Conservation (phyloP, 2,329 filamentous ascomycete species). For the Beauveria rudraprayagi region DNA sequence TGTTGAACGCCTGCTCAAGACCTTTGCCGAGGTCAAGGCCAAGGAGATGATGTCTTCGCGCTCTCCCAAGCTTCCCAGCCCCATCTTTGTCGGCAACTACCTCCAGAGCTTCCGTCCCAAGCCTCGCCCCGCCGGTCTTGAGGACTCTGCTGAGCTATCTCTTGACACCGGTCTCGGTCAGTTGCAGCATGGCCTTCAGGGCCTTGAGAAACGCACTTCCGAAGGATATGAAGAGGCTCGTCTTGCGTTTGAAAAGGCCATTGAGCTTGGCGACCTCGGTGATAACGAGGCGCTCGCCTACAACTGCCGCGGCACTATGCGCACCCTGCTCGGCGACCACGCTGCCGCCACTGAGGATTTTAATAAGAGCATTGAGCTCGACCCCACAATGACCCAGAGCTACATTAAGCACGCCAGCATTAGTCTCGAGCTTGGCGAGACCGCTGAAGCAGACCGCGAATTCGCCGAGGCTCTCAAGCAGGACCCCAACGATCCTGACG, state of each 20-base stretch:
- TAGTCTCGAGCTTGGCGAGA: slow-evolving; percentile 85
- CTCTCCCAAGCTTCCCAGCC: slow-evolving; percentile 79
- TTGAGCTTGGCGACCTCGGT: slow-evolving; percentile 72
- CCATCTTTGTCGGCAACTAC: slow-evolving; percentile 97
- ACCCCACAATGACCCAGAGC: slow-evolving; percentile 83
- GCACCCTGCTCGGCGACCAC: slow-evolving; percentile 84
- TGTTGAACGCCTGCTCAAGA: slow-evolving; percentile 90
- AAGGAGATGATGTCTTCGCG: slow-evolving; percentile 84
- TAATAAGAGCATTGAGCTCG: slow-evolving; percentile 85
- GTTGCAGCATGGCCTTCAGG: slow-evolving; percentile 72
- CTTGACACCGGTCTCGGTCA: slow-evolving; percentile 77
- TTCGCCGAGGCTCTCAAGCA: slow-evolving; percentile 80
- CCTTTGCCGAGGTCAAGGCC: slow-evolving; percentile 90
- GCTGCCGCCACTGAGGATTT: slow-evolving; percentile 75
- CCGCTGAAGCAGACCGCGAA: slow-evolving; percentile 78
- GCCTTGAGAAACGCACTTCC: slow-evolving; percentile 76
- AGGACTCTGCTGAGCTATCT: slow-evolving; percentile 68
- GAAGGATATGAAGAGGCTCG: slow-evolving; percentile 89
- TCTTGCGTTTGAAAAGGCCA: slow-evolving; percentile 75
- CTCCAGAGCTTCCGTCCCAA: slow-evolving; percentile 93
- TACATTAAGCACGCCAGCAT: slow-evolving; percentile 99
- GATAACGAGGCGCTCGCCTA: slow-evolving; percentile 85
- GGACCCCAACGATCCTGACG: slow-evolving; percentile 85
- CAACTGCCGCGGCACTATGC: slow-evolving; percentile 95
- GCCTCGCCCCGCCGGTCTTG: slow-evolving; percentile 70